A percentile compares a stretch with the other conserved stretches of the same genome.
phyloP scores from a whole-genome alignment of 2,329 filamentous ascomycete species.

The Ilyonectria mors-panacis region DNA sequence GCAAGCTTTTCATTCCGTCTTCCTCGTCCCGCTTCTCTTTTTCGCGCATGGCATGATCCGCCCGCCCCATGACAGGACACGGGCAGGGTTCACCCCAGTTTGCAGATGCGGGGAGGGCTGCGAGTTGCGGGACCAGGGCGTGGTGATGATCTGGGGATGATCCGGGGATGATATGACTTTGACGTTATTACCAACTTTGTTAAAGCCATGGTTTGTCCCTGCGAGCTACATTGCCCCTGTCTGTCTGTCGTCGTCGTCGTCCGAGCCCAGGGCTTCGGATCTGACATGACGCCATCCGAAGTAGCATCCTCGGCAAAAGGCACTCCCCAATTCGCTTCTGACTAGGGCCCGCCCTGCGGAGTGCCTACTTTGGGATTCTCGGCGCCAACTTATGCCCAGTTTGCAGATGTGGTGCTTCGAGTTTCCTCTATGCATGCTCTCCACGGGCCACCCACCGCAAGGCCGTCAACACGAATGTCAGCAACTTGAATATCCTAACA shows the following conservation, averaged over 20 bases:
- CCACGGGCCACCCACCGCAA: neutral
- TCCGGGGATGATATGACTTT: neutral
- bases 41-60: slow-evolving; percentile 3
- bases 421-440: neutral
- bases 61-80: neutral
- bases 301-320: slow-evolving; percentile 1
- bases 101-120: neutral
- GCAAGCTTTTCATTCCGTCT: neutral
- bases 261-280: neutral
- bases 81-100: neutral
- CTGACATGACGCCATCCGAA: neutral
- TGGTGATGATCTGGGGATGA: neutral
- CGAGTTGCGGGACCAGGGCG: neutral
- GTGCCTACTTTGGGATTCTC: neutral
- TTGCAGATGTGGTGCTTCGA: neutral
- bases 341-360: neutral
- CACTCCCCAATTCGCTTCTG: neutral
- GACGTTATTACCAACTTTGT: neutral
- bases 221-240: neutral
- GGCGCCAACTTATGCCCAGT: neutral
- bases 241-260: neutral
- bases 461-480: neutral
- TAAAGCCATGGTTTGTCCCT: neutral
- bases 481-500: neutral
- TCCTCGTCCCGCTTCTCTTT: neutral